Evolutionary conservation across 108 stramenopile species (phyloP).

Genomic region (Aureococcus anophagefferens): DNA sequence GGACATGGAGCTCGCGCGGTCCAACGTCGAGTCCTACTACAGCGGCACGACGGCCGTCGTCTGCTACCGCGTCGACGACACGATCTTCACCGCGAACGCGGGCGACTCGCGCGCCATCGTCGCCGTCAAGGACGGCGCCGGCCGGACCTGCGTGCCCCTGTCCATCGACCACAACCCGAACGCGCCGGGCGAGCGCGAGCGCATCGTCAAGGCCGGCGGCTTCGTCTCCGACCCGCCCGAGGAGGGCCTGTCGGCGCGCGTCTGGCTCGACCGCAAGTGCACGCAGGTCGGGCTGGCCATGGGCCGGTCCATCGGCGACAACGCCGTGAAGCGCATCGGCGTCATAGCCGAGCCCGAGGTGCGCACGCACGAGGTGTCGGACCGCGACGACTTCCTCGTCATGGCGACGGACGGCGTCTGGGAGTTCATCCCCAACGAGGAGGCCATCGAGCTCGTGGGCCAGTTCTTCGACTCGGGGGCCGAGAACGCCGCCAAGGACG

Average conservation of each 20-base stretch:
- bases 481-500: constrained; percentile 46
- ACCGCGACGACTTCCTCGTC: constrained; percentile 41
- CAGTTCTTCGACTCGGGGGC: not conserved
- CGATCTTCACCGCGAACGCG: constrained; percentile 65
- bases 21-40: constrained; percentile 42
- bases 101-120: constrained; percentile 86
- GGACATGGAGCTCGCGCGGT: constrained; percentile 52
- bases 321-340: constrained; percentile 74
- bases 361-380: constrained; percentile 15
- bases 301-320: constrained; percentile 88
- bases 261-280: constrained; percentile 74
- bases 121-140: constrained; percentile 1
- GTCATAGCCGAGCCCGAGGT: constrained; percentile 83
- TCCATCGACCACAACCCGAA: constrained; percentile 84
- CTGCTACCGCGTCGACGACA: constrained; percentile 57
- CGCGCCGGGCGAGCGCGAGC: constrained; percentile 32
- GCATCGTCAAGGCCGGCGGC: constrained; percentile 73
- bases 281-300: constrained; percentile 86
- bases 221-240: constrained; percentile 85
- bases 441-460: constrained; percentile 35
- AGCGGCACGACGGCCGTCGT: constrained; percentile 84
- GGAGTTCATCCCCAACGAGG: constrained; percentile 75
- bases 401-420: constrained; percentile 92
- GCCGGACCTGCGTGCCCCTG: constrained; percentile 53
- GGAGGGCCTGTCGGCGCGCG: constrained; percentile 70